Evolutionary conservation across 306 rosid species (phyloP).

Genomic region (Gastrolobium bilobum): DNA sequence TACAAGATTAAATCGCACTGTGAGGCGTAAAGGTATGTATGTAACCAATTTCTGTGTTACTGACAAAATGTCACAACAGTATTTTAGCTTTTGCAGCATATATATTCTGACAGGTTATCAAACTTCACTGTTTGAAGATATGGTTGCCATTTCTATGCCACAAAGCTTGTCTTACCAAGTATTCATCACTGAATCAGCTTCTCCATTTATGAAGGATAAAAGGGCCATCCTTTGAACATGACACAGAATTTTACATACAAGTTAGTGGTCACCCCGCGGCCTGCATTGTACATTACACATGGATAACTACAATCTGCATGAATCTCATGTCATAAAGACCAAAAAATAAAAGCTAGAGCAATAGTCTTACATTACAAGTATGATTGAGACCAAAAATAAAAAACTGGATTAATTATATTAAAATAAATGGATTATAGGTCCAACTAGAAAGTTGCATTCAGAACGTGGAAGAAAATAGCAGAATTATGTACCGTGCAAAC

Average conservation of each 20-base stretch:
- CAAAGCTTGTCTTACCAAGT: conserved; percentile 24
- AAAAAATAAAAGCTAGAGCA: neutral
- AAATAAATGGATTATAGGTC: neutral
- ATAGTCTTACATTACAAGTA: neutral
- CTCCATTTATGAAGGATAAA: neutral
- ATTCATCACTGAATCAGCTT: conserved; percentile 29
- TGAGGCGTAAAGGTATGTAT: neutral
- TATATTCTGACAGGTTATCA: conserved; percentile 8
- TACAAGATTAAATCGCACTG: conserved; percentile 30
- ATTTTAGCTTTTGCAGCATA: neutral
- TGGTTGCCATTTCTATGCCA: conserved; percentile 5
- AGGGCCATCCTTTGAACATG: conserved; percentile 34
- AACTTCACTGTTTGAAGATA: conserved; percentile 18
- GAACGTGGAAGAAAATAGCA: conserved; percentile 4
- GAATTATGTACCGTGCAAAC: neutral
- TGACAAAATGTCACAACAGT: neutral
- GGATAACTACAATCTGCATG: neutral
- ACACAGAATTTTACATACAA: conserved; percentile 2
- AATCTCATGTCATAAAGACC: conserved; percentile 15
- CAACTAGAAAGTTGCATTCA: neutral
- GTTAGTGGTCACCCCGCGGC: conserved; percentile 34
- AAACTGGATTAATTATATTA: neutral
- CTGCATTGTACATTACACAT: conserved; percentile 24
- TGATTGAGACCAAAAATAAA: neutral
- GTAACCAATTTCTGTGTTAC: neutral